Percentiles rank a stretch among this genome's conserved stretches.
phyloP scores from a whole-genome alignment of 257 asterid species.

The Lantana camara region DNA sequence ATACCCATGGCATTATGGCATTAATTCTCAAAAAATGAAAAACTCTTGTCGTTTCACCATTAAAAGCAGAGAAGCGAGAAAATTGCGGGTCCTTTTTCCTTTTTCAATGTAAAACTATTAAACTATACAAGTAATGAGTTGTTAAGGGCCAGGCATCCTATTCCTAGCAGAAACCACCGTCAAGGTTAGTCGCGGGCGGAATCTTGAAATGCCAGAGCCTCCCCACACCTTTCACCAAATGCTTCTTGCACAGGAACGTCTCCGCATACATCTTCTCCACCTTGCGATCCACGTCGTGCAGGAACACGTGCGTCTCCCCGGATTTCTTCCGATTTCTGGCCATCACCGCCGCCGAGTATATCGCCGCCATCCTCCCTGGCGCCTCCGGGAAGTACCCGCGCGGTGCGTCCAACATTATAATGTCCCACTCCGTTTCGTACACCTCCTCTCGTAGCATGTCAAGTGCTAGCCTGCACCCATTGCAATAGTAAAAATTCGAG shows the following conservation, averaged over 20 bases:
- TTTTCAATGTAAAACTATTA: too few species aligned
- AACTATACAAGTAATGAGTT: too few species aligned
- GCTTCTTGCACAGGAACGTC: slow-evolving; percentile 63
- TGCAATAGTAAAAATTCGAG: too few species aligned
- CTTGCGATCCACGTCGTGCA: slow-evolving; percentile 82
- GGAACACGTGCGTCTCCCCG: slow-evolving; percentile 69
- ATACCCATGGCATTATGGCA: too few species aligned
- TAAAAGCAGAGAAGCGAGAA: too few species aligned
- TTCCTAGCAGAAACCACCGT: slow-evolving; percentile 50
- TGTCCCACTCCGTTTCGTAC: slow-evolving; percentile 82
- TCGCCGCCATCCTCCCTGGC: slow-evolving; percentile 93
- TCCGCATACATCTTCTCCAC: slow-evolving; percentile 81
- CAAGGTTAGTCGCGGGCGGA: slow-evolving; percentile 44
- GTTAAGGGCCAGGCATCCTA: slow-evolving; percentile 18
- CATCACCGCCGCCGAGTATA: slow-evolving; percentile 90
- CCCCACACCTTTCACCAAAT: slow-evolving; percentile 54
- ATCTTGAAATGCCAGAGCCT: slow-evolving; percentile 77
- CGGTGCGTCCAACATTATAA: slow-evolving; percentile 93
- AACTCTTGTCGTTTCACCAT: too few species aligned
- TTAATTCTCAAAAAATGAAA: too few species aligned
- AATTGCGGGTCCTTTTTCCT: too few species aligned
- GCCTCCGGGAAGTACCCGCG: slow-evolving; percentile 76
- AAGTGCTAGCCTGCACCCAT: slow-evolving; percentile 51
- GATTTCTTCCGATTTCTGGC: slow-evolving; percentile 69
- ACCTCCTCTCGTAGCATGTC: slow-evolving; percentile 68